These are phyloP conservation scores for Aspergillus novoparasiticus DNA, from an alignment of 2,329 filamentous ascomycete genomes.

Conservation along the genomic window DNA sequence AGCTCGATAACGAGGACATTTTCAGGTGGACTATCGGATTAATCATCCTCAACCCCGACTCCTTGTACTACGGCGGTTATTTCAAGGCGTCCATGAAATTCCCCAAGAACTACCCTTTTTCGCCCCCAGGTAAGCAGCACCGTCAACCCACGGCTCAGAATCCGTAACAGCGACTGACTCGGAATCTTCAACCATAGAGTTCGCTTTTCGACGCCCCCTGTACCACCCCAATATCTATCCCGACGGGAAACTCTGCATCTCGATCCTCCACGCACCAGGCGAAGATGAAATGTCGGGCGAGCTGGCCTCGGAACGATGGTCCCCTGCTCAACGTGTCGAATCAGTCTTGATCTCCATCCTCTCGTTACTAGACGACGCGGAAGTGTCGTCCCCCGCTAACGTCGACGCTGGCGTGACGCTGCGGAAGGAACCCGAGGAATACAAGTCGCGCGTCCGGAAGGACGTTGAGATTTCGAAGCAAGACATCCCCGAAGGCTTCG, in stretches of 20 bases:
- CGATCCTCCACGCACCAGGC: conserved; percentile 89
- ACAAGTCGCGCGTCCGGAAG: conserved; percentile 69
- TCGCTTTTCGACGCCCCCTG: conserved; percentile 78
- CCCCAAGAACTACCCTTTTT: conserved; percentile 83
- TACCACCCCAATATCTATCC: conserved; percentile 93
- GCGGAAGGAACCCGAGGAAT: conserved; percentile 69
- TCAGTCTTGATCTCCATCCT: conserved; percentile 92
- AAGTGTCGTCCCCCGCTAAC: conserved; percentile 91
- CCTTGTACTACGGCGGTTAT: conserved; percentile 88
- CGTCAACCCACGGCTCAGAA: neutral
- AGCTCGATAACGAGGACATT: conserved; percentile 80
- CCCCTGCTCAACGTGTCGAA: conserved; percentile 89
- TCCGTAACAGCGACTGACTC: neutral
- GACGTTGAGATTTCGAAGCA: conserved; percentile 73
- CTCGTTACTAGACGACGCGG: conserved; percentile 88
- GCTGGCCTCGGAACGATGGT: conserved; percentile 87
- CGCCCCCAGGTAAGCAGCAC: conserved; percentile 64
- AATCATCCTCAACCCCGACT: conserved; percentile 90
- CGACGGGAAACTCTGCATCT: conserved; percentile 91
- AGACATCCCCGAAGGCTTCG: conserved; percentile 77
- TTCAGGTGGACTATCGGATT: conserved; percentile 86
- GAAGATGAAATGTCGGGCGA: conserved; percentile 94
- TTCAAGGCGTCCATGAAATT: conserved; percentile 90
- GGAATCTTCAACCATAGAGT: conserved; percentile 53
- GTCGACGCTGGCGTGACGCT: conserved; percentile 89